Evolutionary conservation across 1,139 yeast species (phyloP).

Genomic region (Lodderomyces orthopsilosis): DNA sequence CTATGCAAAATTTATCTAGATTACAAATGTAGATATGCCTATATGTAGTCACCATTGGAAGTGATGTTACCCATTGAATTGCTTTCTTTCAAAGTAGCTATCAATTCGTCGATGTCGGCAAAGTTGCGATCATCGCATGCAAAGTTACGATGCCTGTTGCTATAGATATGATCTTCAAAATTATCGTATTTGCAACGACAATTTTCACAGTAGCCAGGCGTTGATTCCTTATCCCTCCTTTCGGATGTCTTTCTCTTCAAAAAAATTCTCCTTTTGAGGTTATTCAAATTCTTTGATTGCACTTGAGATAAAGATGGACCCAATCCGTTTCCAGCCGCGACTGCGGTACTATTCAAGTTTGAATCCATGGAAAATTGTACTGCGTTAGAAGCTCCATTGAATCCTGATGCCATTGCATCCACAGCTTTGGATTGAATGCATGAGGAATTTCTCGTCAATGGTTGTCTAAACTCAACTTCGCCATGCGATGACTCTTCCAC

Average conservation of each 20-base stretch:
- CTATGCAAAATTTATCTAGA: not conserved
- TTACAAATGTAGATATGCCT: not conserved
- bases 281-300: constrained; percentile 62
- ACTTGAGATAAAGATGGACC: constrained; percentile 69
- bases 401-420: constrained; percentile 76
- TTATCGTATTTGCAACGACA: constrained; percentile 84
- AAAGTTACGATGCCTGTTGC: constrained; percentile 75
- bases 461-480: constrained; percentile 22
- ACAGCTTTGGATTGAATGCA: constrained; percentile 33
- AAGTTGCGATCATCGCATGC: constrained; percentile 75
- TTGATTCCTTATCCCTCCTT: constrained; percentile 49
- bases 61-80: constrained; percentile 41
- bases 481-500: constrained; percentile 14
- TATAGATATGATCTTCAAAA: constrained; percentile 70
- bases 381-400: constrained; percentile 57
- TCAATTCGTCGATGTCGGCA: constrained; percentile 70
- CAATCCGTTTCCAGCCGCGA: constrained; percentile 58
- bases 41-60: constrained; percentile 41
- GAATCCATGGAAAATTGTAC: constrained; percentile 45
- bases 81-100: constrained; percentile 45
- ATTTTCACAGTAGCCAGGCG: constrained; percentile 87
- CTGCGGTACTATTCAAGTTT: constrained; percentile 35
- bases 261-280: constrained; percentile 52
- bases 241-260: constrained; percentile 38
- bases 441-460: constrained; percentile 28